phyloP scores from a whole-genome alignment of 2,329 filamentous ascomycete species.

The Capronia epimyces region DNA sequence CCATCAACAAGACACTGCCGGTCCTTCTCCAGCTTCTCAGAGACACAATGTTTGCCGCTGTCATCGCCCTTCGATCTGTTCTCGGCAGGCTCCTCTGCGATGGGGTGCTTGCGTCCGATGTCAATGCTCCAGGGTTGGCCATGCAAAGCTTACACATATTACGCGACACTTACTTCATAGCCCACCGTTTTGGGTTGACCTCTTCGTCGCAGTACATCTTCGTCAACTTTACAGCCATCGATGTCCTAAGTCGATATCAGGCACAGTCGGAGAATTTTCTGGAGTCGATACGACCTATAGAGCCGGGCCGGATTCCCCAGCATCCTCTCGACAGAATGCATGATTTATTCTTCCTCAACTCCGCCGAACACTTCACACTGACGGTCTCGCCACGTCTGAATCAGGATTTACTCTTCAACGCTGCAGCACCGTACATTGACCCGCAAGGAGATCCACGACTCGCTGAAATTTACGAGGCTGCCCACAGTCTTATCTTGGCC shows the following conservation, averaged over 20 bases:
- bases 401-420: slow-evolving; percentile 67
- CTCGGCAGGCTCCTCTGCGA: slow-evolving; percentile 61
- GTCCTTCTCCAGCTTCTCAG: slow-evolving; percentile 69
- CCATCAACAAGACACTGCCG: slow-evolving; percentile 61
- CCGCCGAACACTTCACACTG: slow-evolving; percentile 75
- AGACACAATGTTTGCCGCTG: slow-evolving; percentile 67
- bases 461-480: slow-evolving; percentile 75
- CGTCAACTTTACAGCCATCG: slow-evolving; percentile 73
- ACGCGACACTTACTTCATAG: slow-evolving; percentile 76
- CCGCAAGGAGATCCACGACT: slow-evolving; percentile 54
- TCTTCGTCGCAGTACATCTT: slow-evolving; percentile 81
- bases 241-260: slow-evolving; percentile 69
- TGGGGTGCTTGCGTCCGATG: slow-evolving; percentile 48
- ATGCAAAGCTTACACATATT: slow-evolving; percentile 67
- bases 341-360: slow-evolving; percentile 85
- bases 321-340: slow-evolving; percentile 65
- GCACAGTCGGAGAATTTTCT: slow-evolving; percentile 62
- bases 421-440: slow-evolving; percentile 68
- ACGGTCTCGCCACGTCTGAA: slow-evolving; percentile 60
- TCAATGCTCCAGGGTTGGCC: slow-evolving; percentile 60
- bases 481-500: slow-evolving; percentile 75
- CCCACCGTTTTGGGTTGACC: slow-evolving; percentile 64
- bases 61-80: slow-evolving; percentile 69
- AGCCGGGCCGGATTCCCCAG: slow-evolving; percentile 53
- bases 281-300: slow-evolving; percentile 53